A percentile compares a stretch with the other conserved stretches of the same genome.
Evolutionary conservation across 441 rosid species (phyloP).

Genomic region (Erysimum cheiri): DNA sequence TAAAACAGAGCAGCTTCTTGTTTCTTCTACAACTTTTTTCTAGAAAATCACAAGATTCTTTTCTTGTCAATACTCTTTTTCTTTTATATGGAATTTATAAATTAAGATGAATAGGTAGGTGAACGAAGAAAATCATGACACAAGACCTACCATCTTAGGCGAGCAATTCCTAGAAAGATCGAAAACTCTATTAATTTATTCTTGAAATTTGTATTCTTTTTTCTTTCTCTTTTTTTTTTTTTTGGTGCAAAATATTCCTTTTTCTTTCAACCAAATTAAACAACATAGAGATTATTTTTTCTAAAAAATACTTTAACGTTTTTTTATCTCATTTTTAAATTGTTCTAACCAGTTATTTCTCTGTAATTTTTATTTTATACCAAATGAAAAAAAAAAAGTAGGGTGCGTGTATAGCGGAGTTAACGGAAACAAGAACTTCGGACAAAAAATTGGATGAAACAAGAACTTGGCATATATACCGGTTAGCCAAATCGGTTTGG

Average conservation of each 20-base stretch:
- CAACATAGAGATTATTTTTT: too few relatives aligned
- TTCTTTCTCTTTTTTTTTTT: neutral
- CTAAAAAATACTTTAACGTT: too few relatives aligned
- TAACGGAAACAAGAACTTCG: neutral
- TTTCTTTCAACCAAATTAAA: too few relatives aligned
- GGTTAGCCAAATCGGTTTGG: too few relatives aligned
- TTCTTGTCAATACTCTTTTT: conserved; percentile 1
- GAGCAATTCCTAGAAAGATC: conserved; percentile 23
- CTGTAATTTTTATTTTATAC: too few relatives aligned
- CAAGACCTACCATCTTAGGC: conserved; percentile 14
- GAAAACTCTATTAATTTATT: neutral
- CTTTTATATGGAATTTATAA: neutral
- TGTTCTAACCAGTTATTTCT: too few relatives aligned
- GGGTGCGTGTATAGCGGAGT: neutral
- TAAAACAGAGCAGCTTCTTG: conserved; percentile 29
- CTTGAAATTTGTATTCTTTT: neutral
- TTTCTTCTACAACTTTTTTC: conserved; percentile 36
- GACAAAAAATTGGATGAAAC: neutral
- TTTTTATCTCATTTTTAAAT: too few relatives aligned
- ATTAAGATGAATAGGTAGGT: neutral
- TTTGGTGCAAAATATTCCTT: neutral
- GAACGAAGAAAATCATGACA: neutral
- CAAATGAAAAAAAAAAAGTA: too few relatives aligned
- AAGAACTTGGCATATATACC: neutral
- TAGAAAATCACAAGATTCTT: conserved; percentile 33